These are phyloP conservation scores for Toxoplasma gondii DNA, from an alignment of 169 alveolate genomes.

Conservation along the genomic window DNA sequence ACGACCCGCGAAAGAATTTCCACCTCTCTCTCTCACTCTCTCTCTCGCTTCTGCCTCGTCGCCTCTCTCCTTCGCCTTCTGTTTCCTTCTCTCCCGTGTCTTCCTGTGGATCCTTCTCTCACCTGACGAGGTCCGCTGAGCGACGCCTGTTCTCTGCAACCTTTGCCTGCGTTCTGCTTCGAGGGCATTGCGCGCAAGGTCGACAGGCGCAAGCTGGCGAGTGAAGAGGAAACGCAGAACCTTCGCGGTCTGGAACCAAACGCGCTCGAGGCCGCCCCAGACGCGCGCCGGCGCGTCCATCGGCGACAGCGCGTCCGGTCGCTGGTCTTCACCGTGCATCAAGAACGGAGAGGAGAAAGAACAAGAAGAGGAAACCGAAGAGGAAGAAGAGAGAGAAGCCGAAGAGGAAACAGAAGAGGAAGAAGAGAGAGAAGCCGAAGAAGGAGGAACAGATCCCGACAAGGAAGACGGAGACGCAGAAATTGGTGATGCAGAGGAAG, in stretches of 20 bases:
- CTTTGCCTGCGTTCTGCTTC: no score
- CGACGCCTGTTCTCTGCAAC: no score
- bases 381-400: no score
- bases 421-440: neutral
- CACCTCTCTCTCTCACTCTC: neutral
- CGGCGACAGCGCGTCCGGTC: neutral
- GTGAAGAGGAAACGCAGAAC: slow-evolving; percentile 1
- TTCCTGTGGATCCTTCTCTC: neutral
- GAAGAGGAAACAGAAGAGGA: no score
- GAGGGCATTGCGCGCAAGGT: no score
- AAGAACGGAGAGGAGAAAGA: neutral
- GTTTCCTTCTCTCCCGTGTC: neutral
- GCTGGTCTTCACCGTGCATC: neutral
- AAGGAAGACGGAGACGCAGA: neutral
- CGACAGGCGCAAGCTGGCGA: neutral
- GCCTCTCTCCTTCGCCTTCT: neutral
- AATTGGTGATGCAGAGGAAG: neutral
- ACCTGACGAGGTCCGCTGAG: no score
- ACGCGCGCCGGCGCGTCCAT: neutral
- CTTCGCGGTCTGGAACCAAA: neutral
- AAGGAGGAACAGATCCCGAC: neutral
- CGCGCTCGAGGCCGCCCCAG: slow-evolving; percentile 1
- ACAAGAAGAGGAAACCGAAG: no score
- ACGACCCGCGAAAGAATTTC: no score
- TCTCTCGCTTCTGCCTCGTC: neutral